A percentile compares a stretch with the other conserved stretches of the same genome.
Evolutionary conservation across 2,329 filamentous ascomycete species (phyloP).

Genomic region (Aotearoamyces nothofagi): DNA sequence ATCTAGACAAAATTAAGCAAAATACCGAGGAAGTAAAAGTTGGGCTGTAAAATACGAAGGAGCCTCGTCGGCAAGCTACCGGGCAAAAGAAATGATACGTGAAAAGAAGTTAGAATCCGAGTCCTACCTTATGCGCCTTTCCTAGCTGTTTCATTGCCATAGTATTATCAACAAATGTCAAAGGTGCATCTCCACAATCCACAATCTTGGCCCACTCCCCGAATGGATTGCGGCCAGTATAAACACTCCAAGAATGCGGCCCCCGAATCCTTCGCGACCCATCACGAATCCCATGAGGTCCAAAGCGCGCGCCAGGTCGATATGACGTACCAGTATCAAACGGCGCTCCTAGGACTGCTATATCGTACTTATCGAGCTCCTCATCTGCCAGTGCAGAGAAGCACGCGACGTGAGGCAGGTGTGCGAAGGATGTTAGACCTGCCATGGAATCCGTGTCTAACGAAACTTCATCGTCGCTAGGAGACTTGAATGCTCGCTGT

Average conservation of each 20-base stretch:
- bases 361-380: too few relatives aligned
- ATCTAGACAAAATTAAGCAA: too few relatives aligned
- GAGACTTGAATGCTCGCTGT: too few relatives aligned
- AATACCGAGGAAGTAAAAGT: too few relatives aligned
- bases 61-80: not conserved
- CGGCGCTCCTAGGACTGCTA: not conserved
- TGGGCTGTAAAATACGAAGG: too few relatives aligned
- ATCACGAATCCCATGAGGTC: conserved; percentile 19
- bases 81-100: not conserved
- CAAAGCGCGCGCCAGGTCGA: conserved; percentile 22
- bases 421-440: too few relatives aligned
- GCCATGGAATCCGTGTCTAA: too few relatives aligned
- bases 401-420: too few relatives aligned
- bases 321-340: conserved; percentile 13
- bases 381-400: too few relatives aligned
- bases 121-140: conserved; percentile 3
- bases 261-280: conserved; percentile 17
- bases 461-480: too few relatives aligned
- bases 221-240: conserved; percentile 29
- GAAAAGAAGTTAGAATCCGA: conserved; percentile 1
- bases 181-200: conserved; percentile 32
- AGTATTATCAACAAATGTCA: conserved; percentile 28
- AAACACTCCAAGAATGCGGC: conserved; percentile 19
- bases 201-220: conserved; percentile 29
- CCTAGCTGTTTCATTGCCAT: conserved; percentile 5